These are phyloP conservation scores for Spathaspora passalidarum DNA, from an alignment of 805 yeast species.

Conservation along the genomic window DNA sequence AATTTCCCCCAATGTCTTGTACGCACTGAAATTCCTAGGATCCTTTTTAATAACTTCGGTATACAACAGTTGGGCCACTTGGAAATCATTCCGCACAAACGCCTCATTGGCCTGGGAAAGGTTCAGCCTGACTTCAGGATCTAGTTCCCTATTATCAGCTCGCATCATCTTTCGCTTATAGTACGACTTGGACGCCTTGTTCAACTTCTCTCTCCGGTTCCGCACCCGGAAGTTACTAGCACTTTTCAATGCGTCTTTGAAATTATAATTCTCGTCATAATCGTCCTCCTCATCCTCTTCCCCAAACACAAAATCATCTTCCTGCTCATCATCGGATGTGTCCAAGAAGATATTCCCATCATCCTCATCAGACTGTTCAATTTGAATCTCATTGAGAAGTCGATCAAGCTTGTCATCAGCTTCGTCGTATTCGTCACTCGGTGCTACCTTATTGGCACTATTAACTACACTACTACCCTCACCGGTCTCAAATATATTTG, in stretches of 20 bases:
- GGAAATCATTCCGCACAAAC: constrained; percentile 62
- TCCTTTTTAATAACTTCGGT: constrained; percentile 74
- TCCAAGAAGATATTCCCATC: constrained; percentile 7
- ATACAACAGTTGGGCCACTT: constrained; percentile 57
- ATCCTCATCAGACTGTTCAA: constrained; percentile 5
- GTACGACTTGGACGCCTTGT: constrained; percentile 32
- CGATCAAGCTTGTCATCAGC: constrained; percentile 11
- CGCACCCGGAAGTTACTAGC: constrained; percentile 63
- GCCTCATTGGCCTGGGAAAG: constrained; percentile 78
- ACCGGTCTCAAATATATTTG: constrained; percentile 19
- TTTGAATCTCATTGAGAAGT: constrained; percentile 8
- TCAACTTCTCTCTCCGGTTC: constrained; percentile 26
- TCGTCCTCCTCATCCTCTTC: constrained; percentile 34
- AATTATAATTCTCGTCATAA: constrained; percentile 41
- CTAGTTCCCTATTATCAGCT: constrained; percentile 43
- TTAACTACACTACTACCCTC: constrained; percentile 10
- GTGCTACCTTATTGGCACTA: constrained; percentile 1
- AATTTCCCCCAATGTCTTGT: constrained; percentile 84
- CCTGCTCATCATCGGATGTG: constrained; percentile 6
- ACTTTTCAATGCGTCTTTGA: constrained; percentile 62
- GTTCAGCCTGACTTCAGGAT: constrained; percentile 69
- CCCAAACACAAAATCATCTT: constrained; percentile 7
- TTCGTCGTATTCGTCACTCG: not conserved
- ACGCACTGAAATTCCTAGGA: constrained; percentile 76
- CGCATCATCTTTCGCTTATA: constrained; percentile 35